These are phyloP conservation scores for Wickerhamomyces pijperi DNA, from an alignment of 805 yeast genomes.

Conservation along the genomic window DNA sequence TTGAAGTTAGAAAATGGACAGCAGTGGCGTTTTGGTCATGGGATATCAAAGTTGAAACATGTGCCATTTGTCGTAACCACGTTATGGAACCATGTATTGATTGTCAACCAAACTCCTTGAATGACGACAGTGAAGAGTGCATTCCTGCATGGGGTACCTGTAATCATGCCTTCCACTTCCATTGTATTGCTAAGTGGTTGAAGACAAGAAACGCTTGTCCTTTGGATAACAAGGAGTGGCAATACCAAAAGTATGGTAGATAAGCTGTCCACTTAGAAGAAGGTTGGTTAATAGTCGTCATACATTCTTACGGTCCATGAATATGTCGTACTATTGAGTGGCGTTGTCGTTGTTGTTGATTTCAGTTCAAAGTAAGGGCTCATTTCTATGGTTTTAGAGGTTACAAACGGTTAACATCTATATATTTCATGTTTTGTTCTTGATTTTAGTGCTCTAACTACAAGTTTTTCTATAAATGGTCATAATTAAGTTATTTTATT, in stretches of 20 bases:
- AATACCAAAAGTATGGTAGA: constrained; percentile 60
- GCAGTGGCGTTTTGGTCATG: constrained; percentile 99
- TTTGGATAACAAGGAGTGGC: constrained; percentile 88
- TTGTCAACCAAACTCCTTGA: constrained; percentile 77
- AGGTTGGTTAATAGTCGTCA: too few species aligned
- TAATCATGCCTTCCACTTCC: constrained; percentile 97
- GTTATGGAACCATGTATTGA: constrained; percentile 97
- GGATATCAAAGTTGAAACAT: constrained; percentile 91
- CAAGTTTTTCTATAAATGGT: too few species aligned
- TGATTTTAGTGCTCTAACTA: too few species aligned
- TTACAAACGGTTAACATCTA: too few species aligned
- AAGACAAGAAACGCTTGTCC: constrained; percentile 95
- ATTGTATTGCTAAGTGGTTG: constrained; percentile 93
- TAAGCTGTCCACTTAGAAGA: constrained; percentile 17
- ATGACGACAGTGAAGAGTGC: constrained; percentile 59
- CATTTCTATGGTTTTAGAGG: too few species aligned
- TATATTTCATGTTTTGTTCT: too few species aligned
- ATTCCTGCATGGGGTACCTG: constrained; percentile 96
- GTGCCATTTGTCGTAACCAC: constrained; percentile 97
- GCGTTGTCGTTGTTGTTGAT: too few species aligned
- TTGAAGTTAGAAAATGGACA: constrained; percentile 95
- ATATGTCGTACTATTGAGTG: too few species aligned
- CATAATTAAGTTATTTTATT: too few species aligned
- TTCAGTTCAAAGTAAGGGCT: constrained; percentile 3
- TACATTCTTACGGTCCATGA: background rate